A percentile compares a stretch with the other conserved stretches of the same genome.
These are phyloP conservation scores for Leccinellum luteum DNA, from an alignment of 768 basidiomycete species.

Conservation along the genomic window DNA sequence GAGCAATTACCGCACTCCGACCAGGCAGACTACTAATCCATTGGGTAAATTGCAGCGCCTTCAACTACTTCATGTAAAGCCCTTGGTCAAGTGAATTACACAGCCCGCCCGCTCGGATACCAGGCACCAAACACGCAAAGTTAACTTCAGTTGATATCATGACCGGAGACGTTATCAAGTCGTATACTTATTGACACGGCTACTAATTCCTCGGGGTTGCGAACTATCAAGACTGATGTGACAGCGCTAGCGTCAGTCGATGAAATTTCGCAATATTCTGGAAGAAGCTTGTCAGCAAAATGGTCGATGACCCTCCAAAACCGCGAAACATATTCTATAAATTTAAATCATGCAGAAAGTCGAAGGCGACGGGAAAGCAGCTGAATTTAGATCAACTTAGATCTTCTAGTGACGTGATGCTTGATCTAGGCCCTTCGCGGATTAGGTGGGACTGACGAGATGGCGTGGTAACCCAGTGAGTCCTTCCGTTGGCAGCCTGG, in stretches of 20 bases:
- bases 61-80: not conserved
- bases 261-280: constrained; percentile 8
- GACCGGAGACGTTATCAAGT: not conserved
- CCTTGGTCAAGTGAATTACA: not conserved
- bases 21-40: not conserved
- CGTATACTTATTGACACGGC: no score
- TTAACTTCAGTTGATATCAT: not conserved
- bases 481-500: not conserved
- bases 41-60: no score
- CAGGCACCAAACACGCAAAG: not conserved
- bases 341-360: constrained; percentile 7
- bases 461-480: constrained; percentile 15
- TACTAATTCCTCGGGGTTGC: not conserved
- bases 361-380: constrained; percentile 6
- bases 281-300: constrained; percentile 7
- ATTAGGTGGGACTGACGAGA: constrained; percentile 12
- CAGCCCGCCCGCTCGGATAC: not conserved
- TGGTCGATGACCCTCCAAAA: not conserved
- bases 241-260: not conserved
- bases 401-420: constrained; percentile 1
- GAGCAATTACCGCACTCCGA: no score
- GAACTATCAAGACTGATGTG: constrained; percentile 6
- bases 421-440: constrained; percentile 13
- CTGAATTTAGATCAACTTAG: constrained; percentile 11
- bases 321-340: constrained; percentile 2